phyloP scores from a whole-genome alignment of 805 yeast species.

The Zygosaccharomyces pseudorouxii region DNA sequence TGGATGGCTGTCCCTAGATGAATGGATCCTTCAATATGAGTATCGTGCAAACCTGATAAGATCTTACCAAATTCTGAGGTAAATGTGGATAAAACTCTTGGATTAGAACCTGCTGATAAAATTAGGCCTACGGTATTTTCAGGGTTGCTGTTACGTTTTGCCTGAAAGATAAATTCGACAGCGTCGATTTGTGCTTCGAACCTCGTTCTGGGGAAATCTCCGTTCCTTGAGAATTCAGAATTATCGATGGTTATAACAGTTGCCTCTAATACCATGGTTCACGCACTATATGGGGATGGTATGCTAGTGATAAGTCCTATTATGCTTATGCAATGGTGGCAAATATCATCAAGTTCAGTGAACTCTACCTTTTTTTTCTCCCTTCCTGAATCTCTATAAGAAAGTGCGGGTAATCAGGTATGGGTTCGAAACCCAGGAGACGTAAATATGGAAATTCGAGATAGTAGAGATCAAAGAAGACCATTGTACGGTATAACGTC shows the following conservation, averaged over 20 bases:
- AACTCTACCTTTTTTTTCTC: constrained; percentile 3
- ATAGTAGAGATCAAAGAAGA: neutral
- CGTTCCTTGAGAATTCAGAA: constrained; percentile 93
- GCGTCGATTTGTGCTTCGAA: constrained; percentile 91
- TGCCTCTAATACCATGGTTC: constrained; percentile 84
- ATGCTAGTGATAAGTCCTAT: neutral
- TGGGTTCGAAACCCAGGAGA: neutral
- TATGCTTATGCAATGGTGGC: neutral
- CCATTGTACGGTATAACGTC: too few species aligned
- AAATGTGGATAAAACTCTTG: constrained; percentile 82
- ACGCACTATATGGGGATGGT: neutral
- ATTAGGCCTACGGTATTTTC: constrained; percentile 91
- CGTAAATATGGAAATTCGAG: neutral
- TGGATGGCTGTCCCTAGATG: constrained; percentile 82
- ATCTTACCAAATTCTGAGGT: constrained; percentile 85
- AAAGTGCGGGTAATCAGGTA: constrained; percentile 2
- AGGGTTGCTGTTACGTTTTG: constrained; percentile 84
- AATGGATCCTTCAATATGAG: constrained; percentile 59
- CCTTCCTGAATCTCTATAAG: neutral
- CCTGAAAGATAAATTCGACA: constrained; percentile 78
- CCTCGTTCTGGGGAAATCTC: constrained; percentile 84
- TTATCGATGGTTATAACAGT: constrained; percentile 93
- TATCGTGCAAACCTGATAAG: constrained; percentile 76
- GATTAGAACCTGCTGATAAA: constrained; percentile 81
- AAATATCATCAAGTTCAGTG: constrained; percentile 2